These are phyloP conservation scores for Naganishia antarctica DNA, from an alignment of 768 basidiomycete species.

Conservation along the genomic window DNA sequence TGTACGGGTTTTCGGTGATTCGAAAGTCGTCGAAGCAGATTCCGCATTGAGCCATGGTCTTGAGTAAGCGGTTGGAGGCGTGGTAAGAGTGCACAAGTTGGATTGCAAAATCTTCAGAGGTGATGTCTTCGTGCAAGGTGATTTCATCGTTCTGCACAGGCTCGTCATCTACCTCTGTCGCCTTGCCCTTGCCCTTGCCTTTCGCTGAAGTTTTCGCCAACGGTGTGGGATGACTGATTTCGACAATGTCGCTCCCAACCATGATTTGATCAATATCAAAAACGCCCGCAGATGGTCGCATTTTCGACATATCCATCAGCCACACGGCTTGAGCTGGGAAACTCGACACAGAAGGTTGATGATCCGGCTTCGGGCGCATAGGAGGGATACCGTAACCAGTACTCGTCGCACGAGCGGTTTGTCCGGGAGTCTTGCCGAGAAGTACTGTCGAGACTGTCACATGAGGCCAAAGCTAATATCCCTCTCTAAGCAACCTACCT, in stretches of 20 bases:
- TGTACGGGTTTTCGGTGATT: slow-evolving; percentile 1
- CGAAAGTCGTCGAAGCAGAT: slow-evolving; percentile 14
- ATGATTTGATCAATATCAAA: slow-evolving; percentile 1
- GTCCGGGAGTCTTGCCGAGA: too few relatives aligned
- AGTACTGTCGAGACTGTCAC: too few relatives aligned
- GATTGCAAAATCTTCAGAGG: background rate
- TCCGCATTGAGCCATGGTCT: background rate
- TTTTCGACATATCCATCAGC: background rate
- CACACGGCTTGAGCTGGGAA: background rate
- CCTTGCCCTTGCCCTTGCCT: slow-evolving; percentile 1
- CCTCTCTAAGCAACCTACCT: too few relatives aligned
- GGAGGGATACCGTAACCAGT: too few relatives aligned
- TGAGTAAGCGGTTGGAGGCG: background rate
- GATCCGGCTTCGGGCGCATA: background rate
- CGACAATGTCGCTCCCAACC: background rate
- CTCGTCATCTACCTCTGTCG: background rate
- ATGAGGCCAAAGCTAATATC: too few relatives aligned
- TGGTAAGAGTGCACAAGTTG: background rate
- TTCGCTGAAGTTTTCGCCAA: background rate
- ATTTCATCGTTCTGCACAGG: background rate
- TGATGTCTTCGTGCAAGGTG: background rate
- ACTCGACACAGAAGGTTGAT: background rate
- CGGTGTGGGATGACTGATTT: background rate
- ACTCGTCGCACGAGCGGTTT: too few relatives aligned
- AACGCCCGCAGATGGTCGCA: slow-evolving; percentile 11